These are phyloP conservation scores for Martensiomyces pterosporus DNA, from an alignment of 192 early-diverging fungal species.

Conservation along the genomic window DNA sequence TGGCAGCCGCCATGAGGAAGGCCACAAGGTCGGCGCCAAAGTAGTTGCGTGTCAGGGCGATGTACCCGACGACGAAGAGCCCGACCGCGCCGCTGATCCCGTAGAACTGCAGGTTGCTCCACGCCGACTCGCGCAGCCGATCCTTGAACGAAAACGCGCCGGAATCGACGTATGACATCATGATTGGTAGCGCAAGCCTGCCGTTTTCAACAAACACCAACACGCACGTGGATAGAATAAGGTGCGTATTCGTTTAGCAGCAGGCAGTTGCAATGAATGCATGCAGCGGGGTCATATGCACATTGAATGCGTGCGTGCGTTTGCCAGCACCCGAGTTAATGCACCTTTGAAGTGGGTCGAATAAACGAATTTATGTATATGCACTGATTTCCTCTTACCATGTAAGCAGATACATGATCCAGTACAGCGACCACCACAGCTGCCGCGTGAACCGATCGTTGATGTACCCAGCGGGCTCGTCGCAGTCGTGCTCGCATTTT, in stretches of 20 bases:
- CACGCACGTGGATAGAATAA: conserved; percentile 11
- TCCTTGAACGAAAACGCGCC: conserved; percentile 75
- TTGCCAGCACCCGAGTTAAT: too few relatives aligned
- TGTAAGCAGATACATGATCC: conserved; percentile 82
- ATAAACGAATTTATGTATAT: conserved; percentile 11
- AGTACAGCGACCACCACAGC: conserved; percentile 86
- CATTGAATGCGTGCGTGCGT: too few relatives aligned
- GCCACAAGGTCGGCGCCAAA: conserved; percentile 56
- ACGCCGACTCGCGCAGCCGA: conserved; percentile 65
- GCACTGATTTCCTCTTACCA: conserved; percentile 67
- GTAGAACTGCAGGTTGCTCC: conserved; percentile 83
- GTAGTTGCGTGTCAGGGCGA: conserved; percentile 56
- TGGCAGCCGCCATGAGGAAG: conserved; percentile 87
- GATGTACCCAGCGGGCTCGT: conserved; percentile 75
- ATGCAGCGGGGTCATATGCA: too few relatives aligned
- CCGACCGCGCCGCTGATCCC: conserved; percentile 65
- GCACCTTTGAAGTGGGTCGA: too few relatives aligned
- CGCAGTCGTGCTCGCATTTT: conserved; percentile 62
- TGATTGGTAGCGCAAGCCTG: conserved; percentile 66
- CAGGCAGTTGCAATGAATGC: too few relatives aligned
- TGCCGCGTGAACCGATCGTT: conserved; percentile 60
- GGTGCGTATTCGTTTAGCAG: too few relatives aligned
- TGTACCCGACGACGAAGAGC: conserved; percentile 68
- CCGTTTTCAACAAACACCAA: conserved; percentile 34
- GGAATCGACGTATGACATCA: conserved; percentile 81